Evolutionary conservation across 345 rosid species (phyloP), one percentile per base, ranked within the genome.

Genomic region (Punica granatum): DNA sequence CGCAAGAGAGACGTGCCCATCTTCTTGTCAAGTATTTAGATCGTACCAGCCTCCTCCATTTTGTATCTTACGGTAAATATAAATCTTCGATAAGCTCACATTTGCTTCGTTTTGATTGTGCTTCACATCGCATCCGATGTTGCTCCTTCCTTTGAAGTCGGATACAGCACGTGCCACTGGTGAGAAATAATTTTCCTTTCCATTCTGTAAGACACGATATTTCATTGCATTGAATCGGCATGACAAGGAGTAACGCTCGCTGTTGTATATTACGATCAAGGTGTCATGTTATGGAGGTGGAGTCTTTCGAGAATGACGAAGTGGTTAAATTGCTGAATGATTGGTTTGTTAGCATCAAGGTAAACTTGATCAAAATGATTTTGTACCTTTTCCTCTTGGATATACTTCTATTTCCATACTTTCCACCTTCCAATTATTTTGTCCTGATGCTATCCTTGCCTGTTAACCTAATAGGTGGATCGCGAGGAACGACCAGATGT

Each of bases 111-210:
- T 16, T 34, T 67, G 49, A 32, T 68, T 15, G 26, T 34, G 43
- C 59, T 59, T 51, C 49, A 64, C 26, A 58, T 33, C 64, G 64
- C 41, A 51, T 66, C 44, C 62, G 78, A 58, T 73, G 46, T 51
- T 25, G 49, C 35, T 75, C 39, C 74, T 72, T 67, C 70, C 56
- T 77, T 78, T 71, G 77, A 90, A 93, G 97, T 93, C 77, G 97
- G 98, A 77, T 93, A 90, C 88, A 90, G 96, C 84, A 93, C 97
- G 36, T 90, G 97, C 74, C 98, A 93, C 78, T 93, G 98, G 97
- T 93, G 80, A 92, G 90, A 60, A 32, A 71, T 70, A 71, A 5
- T 68, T 0, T 64, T 63, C 54, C 33, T 64, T 60, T 70, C 64
- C 10, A 21, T 37, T 51, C 30, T 68, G 26, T 28, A 60, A 26